Evolutionary conservation across 805 yeast species (phyloP), one percentile per base, ranked within the genome.

Genomic region (Cyberlindnera mrakii): DNA sequence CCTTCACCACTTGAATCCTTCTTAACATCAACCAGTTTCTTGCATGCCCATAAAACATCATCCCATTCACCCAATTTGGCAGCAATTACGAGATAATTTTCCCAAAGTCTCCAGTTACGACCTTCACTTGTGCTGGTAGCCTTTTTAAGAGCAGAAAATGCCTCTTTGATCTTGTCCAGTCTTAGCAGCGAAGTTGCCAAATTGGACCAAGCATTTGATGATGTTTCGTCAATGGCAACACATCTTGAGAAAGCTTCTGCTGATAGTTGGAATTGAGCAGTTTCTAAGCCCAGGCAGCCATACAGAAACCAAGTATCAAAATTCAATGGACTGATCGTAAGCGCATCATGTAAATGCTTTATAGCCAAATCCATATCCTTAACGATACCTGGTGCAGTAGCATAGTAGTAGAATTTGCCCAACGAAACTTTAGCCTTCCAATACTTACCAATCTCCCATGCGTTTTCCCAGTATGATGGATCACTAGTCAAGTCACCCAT

Each of bases 161-260:
- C 96, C 51, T 88, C 95, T 49, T 76, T 74, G 17, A 75, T 62
- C 60, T 85, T 85, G 41, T 75, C 81, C 41, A 75, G 57, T 48
- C 75, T 75, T 33, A 89, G 65, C 42, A 86, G 71, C 0, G 96
- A 81, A 10, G 93, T 80, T 5, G 96, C 88, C 53, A 93, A 71
- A 58, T 93, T 93, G 10, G 95, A 81, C 99, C 99, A 93, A 3
- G 96, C 78, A 57, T 79, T 79, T 2, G 90, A 71, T 55, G 80
- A 88, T 0, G 81, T 73, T 19, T 85, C 95, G 59, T 89, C 96
- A 32, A 90, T 60, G 0, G 95, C 70, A 29, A 89, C 90, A 66
- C 96, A 88, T 55, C 97, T 72, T 0, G 96, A 82, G 59, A 93
- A 90, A 0, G 96, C 96, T 58, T 86, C 95, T 0, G 95, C 81